Evolutionary conservation across 495 filamentous ascomycete species (phyloP).

Genomic region (Xylaria curta): DNA sequence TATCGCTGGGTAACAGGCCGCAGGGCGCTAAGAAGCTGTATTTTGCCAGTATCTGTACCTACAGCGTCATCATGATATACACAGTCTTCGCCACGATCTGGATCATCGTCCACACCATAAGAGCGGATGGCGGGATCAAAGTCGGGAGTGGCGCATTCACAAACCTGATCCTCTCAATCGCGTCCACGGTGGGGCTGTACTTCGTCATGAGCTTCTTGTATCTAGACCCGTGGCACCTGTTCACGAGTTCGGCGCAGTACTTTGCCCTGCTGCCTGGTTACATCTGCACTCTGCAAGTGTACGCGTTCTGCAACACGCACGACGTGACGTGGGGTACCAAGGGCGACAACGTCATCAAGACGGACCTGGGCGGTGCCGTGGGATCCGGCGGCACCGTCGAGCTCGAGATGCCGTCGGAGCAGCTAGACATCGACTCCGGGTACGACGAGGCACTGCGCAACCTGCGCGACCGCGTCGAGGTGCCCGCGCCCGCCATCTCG

Average conservation of each 20-base stretch:
- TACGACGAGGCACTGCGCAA: slow-evolving; percentile 98
- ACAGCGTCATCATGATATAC: slow-evolving; percentile 94
- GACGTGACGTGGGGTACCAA: slow-evolving; percentile 99
- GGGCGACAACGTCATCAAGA: slow-evolving; percentile 92
- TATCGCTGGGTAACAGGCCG: slow-evolving; percentile 97
- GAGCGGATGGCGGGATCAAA: slow-evolving; percentile 55
- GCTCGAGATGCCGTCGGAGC: slow-evolving; percentile 96
- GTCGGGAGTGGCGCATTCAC: slow-evolving; percentile 89
- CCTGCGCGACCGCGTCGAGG: slow-evolving; percentile 89
- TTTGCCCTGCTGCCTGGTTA: slow-evolving; percentile 90
- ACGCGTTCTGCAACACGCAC: slow-evolving; percentile 99
- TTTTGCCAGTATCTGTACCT: slow-evolving; percentile 82
- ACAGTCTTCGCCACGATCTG: slow-evolving; percentile 87
- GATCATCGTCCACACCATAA: slow-evolving; percentile 80
- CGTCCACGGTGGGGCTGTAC: slow-evolving; percentile 90
- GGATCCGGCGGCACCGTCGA: slow-evolving; percentile 75
- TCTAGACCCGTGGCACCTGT: slow-evolving; percentile 99
- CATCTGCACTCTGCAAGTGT: slow-evolving; percentile 97
- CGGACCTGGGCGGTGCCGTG: slow-evolving; percentile 85
- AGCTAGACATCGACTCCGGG: slow-evolving; percentile 96
- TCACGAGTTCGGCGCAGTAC: slow-evolving; percentile 92
- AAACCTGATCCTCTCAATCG: slow-evolving; percentile 89
- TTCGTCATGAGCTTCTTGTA: slow-evolving; percentile 96
- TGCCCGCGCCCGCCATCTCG: slow-evolving; percentile 62
- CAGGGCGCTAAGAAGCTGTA: slow-evolving; percentile 96